phyloP scores from a whole-genome alignment of 192 early-diverging fungal species.

The Coemansia aciculifera region DNA sequence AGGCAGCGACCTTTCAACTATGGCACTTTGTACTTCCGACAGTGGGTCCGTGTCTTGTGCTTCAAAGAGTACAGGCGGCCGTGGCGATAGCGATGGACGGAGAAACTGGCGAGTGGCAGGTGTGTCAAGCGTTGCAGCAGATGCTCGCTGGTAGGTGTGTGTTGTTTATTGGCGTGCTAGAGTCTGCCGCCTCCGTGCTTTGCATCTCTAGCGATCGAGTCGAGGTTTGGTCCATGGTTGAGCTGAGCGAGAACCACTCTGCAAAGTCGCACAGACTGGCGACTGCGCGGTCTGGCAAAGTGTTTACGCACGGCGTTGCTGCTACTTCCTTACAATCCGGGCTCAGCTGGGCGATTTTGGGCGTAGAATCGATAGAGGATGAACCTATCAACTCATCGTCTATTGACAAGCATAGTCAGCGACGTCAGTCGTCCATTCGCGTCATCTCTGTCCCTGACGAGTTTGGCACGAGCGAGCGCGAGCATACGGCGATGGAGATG shows the following conservation, averaged over 20 bases:
- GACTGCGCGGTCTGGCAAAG: background rate
- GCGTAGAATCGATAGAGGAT: background rate
- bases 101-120: slow-evolving; percentile 20
- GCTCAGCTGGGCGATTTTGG: background rate
- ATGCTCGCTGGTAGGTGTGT: slow-evolving; percentile 4
- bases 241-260: background rate
- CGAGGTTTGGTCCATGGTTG: background rate
- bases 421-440: slow-evolving; percentile 4
- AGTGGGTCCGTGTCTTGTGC: background rate
- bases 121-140: slow-evolving; percentile 5
- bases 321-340: background rate
- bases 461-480: background rate
- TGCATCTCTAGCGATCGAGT: slow-evolving; percentile 17
- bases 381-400: background rate
- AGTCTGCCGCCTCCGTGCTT: slow-evolving; percentile 6
- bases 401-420: background rate
- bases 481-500: background rate
- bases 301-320: slow-evolving; percentile 35
- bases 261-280: background rate
- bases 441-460: background rate
- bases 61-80: background rate
- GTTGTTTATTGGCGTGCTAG: slow-evolving; percentile 11
- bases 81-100: slow-evolving; percentile 6
- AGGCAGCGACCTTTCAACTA: slow-evolving; percentile 3
- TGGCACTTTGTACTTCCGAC: slow-evolving; percentile 22